Evolutionary conservation across 176 grass and related monocot genomes (phyloP).

Genomic region (Puya raimondii): DNA sequence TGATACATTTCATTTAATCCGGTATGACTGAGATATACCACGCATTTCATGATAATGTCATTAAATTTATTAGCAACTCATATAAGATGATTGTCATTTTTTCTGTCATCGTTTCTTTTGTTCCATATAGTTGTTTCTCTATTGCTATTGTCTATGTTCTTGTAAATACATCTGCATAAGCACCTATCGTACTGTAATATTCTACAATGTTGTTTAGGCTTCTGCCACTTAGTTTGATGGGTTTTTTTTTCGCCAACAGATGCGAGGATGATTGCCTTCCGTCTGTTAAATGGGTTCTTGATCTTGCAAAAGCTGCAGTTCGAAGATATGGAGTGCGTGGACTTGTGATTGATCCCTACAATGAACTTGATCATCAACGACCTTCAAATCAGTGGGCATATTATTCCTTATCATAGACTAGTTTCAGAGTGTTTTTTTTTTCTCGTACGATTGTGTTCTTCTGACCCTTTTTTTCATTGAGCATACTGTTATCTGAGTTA

Average conservation of each 20-base stretch:
- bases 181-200: constrained; percentile 1
- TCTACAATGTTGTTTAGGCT: constrained; percentile 1
- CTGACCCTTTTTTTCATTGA: background rate
- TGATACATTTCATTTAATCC: constrained; percentile 82
- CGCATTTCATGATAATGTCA: background rate
- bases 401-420: constrained; percentile 2
- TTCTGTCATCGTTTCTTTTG: background rate
- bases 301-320: constrained; percentile 79
- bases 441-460: too few species aligned
- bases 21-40: constrained; percentile 33
- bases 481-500: background rate
- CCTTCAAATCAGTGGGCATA: constrained; percentile 52
- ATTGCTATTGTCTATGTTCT: background rate
- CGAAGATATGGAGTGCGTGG: constrained; percentile 75
- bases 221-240: background rate
- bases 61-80: background rate
- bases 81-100: background rate
- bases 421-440: constrained; percentile 1
- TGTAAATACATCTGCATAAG: background rate
- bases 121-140: background rate
- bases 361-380: constrained; percentile 97
- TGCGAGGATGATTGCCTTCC: constrained; percentile 87
- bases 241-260: constrained; percentile 14
- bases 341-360: constrained; percentile 97
- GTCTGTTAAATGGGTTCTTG: constrained; percentile 76